Evolutionary conservation across 768 basidiomycete genomes (phyloP).

Genomic region (Lactifluus subvellereus): DNA sequence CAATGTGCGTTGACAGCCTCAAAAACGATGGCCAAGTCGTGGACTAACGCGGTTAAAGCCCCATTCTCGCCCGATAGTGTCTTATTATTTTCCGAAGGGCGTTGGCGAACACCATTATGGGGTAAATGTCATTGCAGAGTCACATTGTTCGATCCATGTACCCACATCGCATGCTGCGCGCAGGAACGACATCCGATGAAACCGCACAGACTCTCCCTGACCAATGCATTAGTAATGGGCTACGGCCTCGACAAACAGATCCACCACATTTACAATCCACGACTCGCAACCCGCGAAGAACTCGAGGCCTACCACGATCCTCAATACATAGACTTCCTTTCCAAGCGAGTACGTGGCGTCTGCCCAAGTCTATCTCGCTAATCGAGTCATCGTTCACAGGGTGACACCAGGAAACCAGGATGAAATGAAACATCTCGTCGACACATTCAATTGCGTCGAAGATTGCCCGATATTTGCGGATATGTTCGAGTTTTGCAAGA

Average conservation of each 20-base stretch:
- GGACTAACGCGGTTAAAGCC: conserved; percentile 36
- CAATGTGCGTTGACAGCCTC: conserved; percentile 47
- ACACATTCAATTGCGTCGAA: conserved; percentile 90
- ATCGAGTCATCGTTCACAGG: conserved; percentile 36
- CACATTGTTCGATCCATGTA: background rate
- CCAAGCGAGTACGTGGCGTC: conserved; percentile 50
- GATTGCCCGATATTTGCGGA: conserved; percentile 96
- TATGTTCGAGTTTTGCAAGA: conserved; percentile 89
- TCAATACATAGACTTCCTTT: conserved; percentile 95
- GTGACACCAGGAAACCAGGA: conserved; percentile 74
- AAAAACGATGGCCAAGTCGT: background rate
- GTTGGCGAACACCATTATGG: conserved; percentile 97
- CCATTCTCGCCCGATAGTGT: conserved; percentile 85
- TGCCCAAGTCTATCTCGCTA: conserved; percentile 2
- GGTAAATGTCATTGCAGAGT: conserved; percentile 40
- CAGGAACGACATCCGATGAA: conserved; percentile 99
- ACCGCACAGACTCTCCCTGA: conserved; percentile 91
- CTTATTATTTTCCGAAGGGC: conserved; percentile 92
- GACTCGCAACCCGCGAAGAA: conserved; percentile 83
- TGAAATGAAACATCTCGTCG: conserved; percentile 71
- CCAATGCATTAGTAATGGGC: conserved; percentile 91
- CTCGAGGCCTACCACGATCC: conserved; percentile 88
- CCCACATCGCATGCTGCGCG: conserved; percentile 9
- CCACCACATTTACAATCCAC: conserved; percentile 84
- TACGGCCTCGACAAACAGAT: conserved; percentile 96